Base-by-base conservation (phyloP, 352 stramenopile genomes). In the Phytophthora colocasiae region DNA sequence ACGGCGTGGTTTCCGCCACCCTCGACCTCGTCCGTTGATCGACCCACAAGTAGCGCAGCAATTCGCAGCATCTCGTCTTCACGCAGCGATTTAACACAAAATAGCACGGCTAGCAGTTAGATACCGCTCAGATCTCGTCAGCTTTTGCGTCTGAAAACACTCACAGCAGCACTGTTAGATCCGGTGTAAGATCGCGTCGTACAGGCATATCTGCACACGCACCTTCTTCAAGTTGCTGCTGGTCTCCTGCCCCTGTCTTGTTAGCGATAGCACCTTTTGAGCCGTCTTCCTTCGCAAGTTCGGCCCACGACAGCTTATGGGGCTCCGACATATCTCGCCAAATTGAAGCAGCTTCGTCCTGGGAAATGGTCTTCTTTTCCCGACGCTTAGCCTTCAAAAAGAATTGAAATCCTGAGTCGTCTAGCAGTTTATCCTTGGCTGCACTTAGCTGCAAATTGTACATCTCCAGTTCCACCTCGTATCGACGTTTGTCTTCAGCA, bases 401-500 rank as follows among this genome's bases (percentile, higher is more conserved):
- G 55, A 71, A 69, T 8, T 49, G 56, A 50, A 80, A 85, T 2
- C 66, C 72, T n/a, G 72, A 78, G 6, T 77, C 43, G n/a, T 54
- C 40, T 17, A 26, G 22, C 29, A 6, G 32, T 46, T n/a, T 68
- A 36, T 47, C 51, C 22, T 43, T 80, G 15, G n/a, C 45, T n/a
- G 63, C 31, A 12, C 65, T 48, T 17, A 54, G 22, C 14, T 72
- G 46, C 6, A 64, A 32, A n/a, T 59, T 65, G 26, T 75, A 79
- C 3, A 62, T 57, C 45, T 58, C 47, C 59, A 81, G 57, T 56
- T 90, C 73, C 4, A 51, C 46, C 12, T 74, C 56, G 60, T 87
- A 91, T 7, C 82, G 77, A 6, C 68, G 63, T 52, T 85, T 87
- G 54, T 87, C 80, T 32, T 81, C 71, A 6, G 55, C 54, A 12